Evolutionary conservation across 495 filamentous ascomycete genomes (phyloP), one percentile per base, ranked within the genome.

Genomic region (Penicillium mononematosum): DNA sequence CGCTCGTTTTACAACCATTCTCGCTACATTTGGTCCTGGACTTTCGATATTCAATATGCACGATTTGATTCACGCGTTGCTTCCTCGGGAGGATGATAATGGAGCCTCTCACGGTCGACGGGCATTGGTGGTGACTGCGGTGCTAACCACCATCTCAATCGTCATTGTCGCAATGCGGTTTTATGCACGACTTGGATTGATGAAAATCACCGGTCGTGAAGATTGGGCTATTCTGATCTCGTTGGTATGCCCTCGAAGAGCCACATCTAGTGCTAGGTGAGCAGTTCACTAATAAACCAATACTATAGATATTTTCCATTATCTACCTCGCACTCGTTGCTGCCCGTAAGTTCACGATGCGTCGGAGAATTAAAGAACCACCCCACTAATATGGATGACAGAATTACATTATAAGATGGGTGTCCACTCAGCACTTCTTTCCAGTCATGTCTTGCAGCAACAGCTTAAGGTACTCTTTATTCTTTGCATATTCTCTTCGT

Each of bases 81-180:
- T 68, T 19, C 53, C 66, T 2, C 61, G 73, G 20, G 45, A 25
- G 6, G 56, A 14, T 5, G 59, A 63, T 19, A 56, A 66, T 49
- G 68, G 60, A 1, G 55, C 56, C 34, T 45, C 58, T 14, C 71
- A 62, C 32, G 73, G 73, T 43, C 58, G 60, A 20, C 65, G 58
- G 53, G 73, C 73, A 12, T 46, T 76, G 59, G 73, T 76, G 19
- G 71, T 73, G 34, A 73, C 73, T 31, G 66, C 63, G 5, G 66
- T 71, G 36, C 56, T 76, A 27, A 76, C 73, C 5, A 41, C 45
- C 1, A 20, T 74, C 19, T 64, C 71, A 1, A 45, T 61, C 19
- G 4, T 72, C 2, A 58, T 69, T 32, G 71, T 76, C 10, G 61
- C 50, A 3, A 65, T 76, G 68, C 70, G 73, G 2, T 55, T 74